Evolutionary conservation across 768 basidiomycete genomes (phyloP).

Genomic region (Suillus cothurnatus): DNA sequence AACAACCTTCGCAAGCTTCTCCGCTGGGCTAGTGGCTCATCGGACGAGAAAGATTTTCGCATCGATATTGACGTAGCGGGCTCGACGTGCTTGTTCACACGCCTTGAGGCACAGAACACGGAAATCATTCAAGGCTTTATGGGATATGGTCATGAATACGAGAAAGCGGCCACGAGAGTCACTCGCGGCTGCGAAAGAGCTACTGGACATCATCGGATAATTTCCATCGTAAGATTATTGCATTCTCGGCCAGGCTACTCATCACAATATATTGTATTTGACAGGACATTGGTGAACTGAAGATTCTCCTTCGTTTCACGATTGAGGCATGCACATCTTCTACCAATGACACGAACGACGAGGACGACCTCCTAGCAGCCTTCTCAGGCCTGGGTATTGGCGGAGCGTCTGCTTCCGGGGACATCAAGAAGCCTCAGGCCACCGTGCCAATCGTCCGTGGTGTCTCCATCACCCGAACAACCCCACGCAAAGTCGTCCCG

Average conservation of each 20-base stretch:
- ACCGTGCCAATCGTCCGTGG: constrained; percentile 8
- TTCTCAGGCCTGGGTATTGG: constrained; percentile 27
- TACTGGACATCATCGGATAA: constrained; percentile 62
- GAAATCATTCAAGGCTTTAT: constrained; percentile 28
- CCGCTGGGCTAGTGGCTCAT: constrained; percentile 47
- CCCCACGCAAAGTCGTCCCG: constrained; percentile 32
- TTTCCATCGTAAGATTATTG: constrained; percentile 55
- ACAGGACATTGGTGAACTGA: constrained; percentile 60
- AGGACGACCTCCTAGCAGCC: constrained; percentile 28
- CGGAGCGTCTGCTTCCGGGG: background rate
- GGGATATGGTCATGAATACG: constrained; percentile 63
- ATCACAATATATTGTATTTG: background rate
- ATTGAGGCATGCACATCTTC: constrained; percentile 45
- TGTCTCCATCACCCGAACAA: constrained; percentile 24
- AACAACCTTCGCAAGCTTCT: constrained; percentile 66
- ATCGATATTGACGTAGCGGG: constrained; percentile 72
- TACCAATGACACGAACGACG: constrained; percentile 9
- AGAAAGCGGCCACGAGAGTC: constrained; percentile 52
- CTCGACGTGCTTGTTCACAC: constrained; percentile 58
- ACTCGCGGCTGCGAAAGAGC: constrained; percentile 50
- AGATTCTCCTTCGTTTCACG: constrained; percentile 59
- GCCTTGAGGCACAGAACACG: constrained; percentile 46
- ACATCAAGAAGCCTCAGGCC: background rate
- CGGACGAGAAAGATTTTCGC: constrained; percentile 49
- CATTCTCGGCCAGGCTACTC: background rate